Evolutionary conservation across 192 early-diverging fungal species (phyloP).

Genomic region (Mycoemilia scoparia): DNA sequence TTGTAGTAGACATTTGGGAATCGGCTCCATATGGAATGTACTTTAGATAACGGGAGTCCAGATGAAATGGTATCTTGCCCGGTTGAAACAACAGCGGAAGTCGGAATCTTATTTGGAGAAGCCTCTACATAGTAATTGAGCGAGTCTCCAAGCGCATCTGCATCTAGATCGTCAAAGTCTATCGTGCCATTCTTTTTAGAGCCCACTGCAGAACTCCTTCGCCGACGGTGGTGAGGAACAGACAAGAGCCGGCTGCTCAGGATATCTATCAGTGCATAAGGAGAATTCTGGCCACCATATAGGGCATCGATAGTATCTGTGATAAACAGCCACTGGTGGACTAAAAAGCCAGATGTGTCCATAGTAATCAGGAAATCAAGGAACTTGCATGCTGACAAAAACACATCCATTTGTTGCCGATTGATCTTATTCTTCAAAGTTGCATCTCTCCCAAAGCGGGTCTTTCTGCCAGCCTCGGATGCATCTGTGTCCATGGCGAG

Average conservation of each 20-base stretch:
- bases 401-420: conserved; percentile 46
- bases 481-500: neutral
- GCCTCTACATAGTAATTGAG: conserved; percentile 2
- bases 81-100: conserved; percentile 1
- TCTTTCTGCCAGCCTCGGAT: neutral
- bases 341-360: conserved; percentile 64
- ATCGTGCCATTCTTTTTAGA: conserved; percentile 4
- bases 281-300: conserved; percentile 26
- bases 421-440: conserved; percentile 24
- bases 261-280: conserved; percentile 45
- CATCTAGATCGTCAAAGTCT: conserved; percentile 7
- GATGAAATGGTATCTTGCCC: neutral
- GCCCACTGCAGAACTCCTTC: conserved; percentile 4
- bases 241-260: conserved; percentile 39
- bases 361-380: conserved; percentile 66
- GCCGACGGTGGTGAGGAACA: conserved; percentile 6
- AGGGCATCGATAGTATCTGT: conserved; percentile 63
- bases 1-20: neutral
- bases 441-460: neutral
- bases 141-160: conserved; percentile 11
- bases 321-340: conserved; percentile 92
- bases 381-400: conserved; percentile 75
- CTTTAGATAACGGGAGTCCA: too few relatives aligned
- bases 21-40: too few relatives aligned
- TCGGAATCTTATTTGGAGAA: conserved; percentile 5